Percentiles rank a stretch among this genome's conserved stretches.
These are phyloP conservation scores for Dictyostelium gargantuum DNA, from an alignment of 208 protist genomes.

Conservation along the genomic window DNA sequence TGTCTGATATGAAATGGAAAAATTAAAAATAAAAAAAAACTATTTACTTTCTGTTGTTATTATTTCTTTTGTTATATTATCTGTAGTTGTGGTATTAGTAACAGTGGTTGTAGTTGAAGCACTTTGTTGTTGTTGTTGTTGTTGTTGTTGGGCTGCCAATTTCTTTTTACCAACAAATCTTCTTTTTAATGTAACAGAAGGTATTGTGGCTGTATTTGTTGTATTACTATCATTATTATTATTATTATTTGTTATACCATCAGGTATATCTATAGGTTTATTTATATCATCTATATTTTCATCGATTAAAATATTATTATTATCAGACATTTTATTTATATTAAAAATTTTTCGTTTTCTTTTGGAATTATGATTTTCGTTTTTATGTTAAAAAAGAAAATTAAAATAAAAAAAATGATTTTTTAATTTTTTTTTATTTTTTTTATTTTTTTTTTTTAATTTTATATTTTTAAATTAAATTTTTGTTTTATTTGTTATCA, in stretches of 20 bases:
- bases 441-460: not conserved
- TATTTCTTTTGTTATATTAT: not conserved
- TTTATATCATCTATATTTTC: not conserved
- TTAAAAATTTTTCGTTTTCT: not conserved
- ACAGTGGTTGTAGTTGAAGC: not conserved
- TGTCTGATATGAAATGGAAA: not conserved
- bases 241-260: too few species aligned
- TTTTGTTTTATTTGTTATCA: too few species aligned
- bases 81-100: not conserved
- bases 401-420: not conserved
- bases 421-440: not conserved
- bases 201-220: not conserved
- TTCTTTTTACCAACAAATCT: slow-evolving; percentile 56
- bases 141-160: not conserved
- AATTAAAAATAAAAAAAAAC: not conserved
- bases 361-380: not conserved
- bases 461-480: not conserved
- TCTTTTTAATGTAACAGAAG: slow-evolving; percentile 16
- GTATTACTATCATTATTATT: not conserved
- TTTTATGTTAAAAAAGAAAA: not conserved
- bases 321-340: not conserved
- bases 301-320: not conserved
- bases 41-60: not conserved
- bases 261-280: too few species aligned
- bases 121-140: not conserved